phyloP scores from a whole-genome alignment of 192 early-diverging fungal species.

The Cetraspora pellucida region DNA sequence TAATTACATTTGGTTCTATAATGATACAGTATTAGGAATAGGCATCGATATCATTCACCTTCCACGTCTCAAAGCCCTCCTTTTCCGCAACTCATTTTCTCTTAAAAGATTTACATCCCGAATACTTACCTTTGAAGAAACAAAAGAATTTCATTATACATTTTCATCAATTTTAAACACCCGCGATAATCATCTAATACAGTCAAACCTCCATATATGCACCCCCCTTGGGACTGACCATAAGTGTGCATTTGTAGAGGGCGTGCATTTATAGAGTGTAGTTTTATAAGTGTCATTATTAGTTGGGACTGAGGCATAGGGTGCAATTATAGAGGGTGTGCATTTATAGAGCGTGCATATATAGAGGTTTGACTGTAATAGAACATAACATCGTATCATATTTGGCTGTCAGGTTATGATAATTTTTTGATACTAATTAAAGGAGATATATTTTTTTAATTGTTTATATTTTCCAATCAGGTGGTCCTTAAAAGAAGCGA shows the following conservation, averaged over 20 bases:
- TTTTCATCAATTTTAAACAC: not conserved
- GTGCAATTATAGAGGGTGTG: too few species aligned
- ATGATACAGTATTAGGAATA: conserved; percentile 80
- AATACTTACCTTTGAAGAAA: conserved; percentile 54
- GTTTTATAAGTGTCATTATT: too few species aligned
- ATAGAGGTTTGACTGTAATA: too few species aligned
- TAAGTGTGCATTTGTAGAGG: too few species aligned
- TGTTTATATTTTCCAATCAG: conserved; percentile 36
- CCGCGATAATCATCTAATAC: not conserved
- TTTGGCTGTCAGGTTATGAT: conserved; percentile 19
- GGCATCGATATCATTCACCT: conserved; percentile 79
- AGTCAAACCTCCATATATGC: too few species aligned
- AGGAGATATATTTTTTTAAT: not conserved
- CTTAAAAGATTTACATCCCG: conserved; percentile 58
- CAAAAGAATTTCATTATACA: conserved; percentile 39
- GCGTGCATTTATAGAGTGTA: too few species aligned
- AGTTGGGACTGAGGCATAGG: too few species aligned
- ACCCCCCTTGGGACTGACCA: too few species aligned
- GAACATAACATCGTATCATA: not conserved
- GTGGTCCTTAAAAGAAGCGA: conserved; percentile 76
- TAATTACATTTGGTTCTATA: not conserved
- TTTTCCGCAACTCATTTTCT: conserved; percentile 49
- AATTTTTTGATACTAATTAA: not conserved
- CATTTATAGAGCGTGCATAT: too few species aligned
- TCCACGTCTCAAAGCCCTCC: conserved; percentile 59